Conservation (phyloP, 768 basidiomycete species). For the Termitomyces sp. region DNA sequence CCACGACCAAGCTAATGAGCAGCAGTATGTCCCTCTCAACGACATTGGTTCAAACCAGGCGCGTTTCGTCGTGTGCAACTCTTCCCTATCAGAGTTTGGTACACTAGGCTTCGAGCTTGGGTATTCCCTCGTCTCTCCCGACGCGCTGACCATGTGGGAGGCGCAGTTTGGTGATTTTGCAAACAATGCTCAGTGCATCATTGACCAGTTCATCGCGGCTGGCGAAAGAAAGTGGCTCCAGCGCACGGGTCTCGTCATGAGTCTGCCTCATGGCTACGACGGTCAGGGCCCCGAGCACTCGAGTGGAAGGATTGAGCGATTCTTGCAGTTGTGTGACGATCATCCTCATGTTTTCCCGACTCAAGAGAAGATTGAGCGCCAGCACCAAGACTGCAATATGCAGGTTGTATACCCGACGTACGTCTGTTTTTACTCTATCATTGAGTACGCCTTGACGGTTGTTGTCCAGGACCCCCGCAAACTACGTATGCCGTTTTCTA, state of each 20-base stretch:
- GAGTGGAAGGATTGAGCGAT: conserved; percentile 90
- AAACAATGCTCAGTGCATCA: conserved; percentile 96
- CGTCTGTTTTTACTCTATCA: conserved; percentile 22
- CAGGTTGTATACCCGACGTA: conserved; percentile 97
- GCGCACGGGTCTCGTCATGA: conserved; percentile 85
- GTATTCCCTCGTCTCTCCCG: conserved; percentile 95
- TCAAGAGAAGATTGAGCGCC: conserved; percentile 83
- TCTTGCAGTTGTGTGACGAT: conserved; percentile 97
- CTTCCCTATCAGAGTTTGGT: conserved; percentile 93
- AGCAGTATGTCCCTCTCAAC: conserved; percentile 86
- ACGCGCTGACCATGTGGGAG: conserved; percentile 93
- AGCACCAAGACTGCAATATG: conserved; percentile 99
- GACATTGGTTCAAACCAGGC: conserved; percentile 86
- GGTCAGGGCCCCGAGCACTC: conserved; percentile 99
- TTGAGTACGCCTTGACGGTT: conserved; percentile 4
- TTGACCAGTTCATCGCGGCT: conserved; percentile 97
- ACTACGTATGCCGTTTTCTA: conserved; percentile 55
- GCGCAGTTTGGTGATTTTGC: conserved; percentile 99
- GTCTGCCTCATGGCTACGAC: conserved; percentile 92
- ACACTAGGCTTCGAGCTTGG: conserved; percentile 96
- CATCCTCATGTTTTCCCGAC: conserved; percentile 90
- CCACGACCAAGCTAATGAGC: conserved; percentile 91
- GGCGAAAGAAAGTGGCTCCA: conserved; percentile 99
- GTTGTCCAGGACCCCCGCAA: conserved; percentile 74
- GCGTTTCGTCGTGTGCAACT: conserved; percentile 94